phyloP scores from a whole-genome alignment of 129 eudicot species.

The Oenanthe sinensis region DNA sequence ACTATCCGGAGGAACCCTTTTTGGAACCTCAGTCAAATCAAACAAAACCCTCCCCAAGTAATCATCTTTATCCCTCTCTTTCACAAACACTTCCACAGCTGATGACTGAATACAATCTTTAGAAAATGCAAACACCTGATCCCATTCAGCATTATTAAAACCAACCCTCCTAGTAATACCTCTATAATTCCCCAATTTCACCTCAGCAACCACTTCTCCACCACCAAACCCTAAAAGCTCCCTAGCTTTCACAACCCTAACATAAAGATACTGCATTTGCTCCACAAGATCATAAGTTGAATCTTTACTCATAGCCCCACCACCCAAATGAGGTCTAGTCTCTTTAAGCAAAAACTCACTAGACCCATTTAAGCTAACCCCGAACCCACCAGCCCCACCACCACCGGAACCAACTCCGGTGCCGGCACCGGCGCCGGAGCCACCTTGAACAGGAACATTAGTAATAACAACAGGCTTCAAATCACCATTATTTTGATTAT shows the following conservation, averaged over 20 bases:
- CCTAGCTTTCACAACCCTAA: conserved; percentile 68
- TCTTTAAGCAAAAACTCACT: conserved; percentile 62
- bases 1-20: conserved; percentile 86
- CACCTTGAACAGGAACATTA: conserved; percentile 42
- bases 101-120: conserved; percentile 85
- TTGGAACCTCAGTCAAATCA: conserved; percentile 78
- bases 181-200: conserved; percentile 84
- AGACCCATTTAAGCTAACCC: conserved; percentile 31
- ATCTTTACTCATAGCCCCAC: conserved; percentile 55
- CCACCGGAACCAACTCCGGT: conserved; percentile 17
- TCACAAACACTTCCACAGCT: conserved; percentile 69
- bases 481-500: conserved; percentile 33
- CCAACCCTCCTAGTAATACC: conserved; percentile 72
- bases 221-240: conserved; percentile 56
- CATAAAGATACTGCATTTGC: conserved; percentile 92
- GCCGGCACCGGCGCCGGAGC: conserved; percentile 17
- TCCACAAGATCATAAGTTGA: conserved; percentile 88
- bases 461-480: conserved; percentile 70
- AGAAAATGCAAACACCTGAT: conserved; percentile 80
- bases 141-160: conserved; percentile 63
- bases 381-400: conserved; percentile 33
- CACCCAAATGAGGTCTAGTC: conserved; percentile 84
- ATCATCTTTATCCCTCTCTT: conserved; percentile 75
- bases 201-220: conserved; percentile 81
- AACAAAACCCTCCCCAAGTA: conserved; percentile 87